These are phyloP conservation scores for Pythium monospermum DNA, from an alignment of 352 stramenopile species.

Conservation along the genomic window DNA sequence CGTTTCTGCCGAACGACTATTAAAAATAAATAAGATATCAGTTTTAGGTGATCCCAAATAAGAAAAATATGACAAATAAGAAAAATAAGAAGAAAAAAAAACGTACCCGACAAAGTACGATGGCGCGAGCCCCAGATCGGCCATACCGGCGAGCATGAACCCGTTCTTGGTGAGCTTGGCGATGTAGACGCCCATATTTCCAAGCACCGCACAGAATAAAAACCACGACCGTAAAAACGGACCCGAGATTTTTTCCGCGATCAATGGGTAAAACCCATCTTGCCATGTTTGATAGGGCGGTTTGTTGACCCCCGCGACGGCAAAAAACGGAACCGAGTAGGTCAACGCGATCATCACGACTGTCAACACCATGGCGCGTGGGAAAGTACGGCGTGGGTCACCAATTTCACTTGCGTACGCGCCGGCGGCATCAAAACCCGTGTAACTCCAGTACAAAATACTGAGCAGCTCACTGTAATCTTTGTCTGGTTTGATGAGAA, in stretches of 20 bases:
- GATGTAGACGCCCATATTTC: constrained; percentile 93
- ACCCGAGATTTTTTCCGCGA: constrained; percentile 83
- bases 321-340: constrained; percentile 90
- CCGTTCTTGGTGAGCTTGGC: constrained; percentile 93
- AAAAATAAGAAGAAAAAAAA: constrained; percentile 5
- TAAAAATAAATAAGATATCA: neutral
- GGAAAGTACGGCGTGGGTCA: constrained; percentile 77
- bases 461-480: constrained; percentile 90
- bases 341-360: constrained; percentile 79
- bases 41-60: too few relatives aligned
- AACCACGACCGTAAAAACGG: constrained; percentile 88
- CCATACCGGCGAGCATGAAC: constrained; percentile 86
- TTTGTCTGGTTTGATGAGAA: constrained; percentile 48
- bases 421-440: constrained; percentile 91
- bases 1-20: constrained; percentile 44
- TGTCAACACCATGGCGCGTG: constrained; percentile 81
- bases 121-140: constrained; percentile 86
- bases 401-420: constrained; percentile 91
- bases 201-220: constrained; percentile 83
- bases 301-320: constrained; percentile 81
- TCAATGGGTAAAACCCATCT: constrained; percentile 89
- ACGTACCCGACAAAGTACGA: constrained; percentile 83
- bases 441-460: constrained; percentile 96
- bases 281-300: constrained; percentile 81
- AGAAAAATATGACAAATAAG: neutral